A percentile compares a stretch with the other conserved stretches of the same genome.
phyloP scores from a whole-genome alignment of 2,329 filamentous ascomycete genomes.

The Xylariaceae sp. region DNA sequence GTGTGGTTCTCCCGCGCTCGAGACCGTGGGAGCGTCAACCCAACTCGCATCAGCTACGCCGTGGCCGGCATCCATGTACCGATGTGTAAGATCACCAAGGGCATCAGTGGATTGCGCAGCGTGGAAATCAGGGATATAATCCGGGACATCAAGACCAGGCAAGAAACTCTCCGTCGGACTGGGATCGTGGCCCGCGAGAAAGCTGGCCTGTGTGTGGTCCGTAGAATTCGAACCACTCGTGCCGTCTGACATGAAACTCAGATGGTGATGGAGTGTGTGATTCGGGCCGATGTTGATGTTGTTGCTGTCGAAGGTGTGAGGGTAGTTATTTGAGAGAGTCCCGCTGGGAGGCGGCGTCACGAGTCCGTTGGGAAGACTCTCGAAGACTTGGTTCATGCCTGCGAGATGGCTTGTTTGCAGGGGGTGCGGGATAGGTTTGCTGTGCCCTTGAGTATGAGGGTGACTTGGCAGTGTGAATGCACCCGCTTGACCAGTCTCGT shows the following conservation, averaged over 20 bases:
- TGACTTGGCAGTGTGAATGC: constrained; percentile 21
- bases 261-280: constrained; percentile 28
- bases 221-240: constrained; percentile 31
- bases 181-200: constrained; percentile 11
- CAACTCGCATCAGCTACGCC: constrained; percentile 17
- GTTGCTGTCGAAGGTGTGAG: constrained; percentile 38
- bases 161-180: constrained; percentile 29
- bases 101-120: constrained; percentile 6
- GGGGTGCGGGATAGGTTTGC: constrained; percentile 17
- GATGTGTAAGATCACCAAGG: constrained; percentile 13
- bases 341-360: constrained; percentile 54
- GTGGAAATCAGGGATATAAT: constrained; percentile 17
- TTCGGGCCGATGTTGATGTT: constrained; percentile 20
- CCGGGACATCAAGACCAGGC: constrained; percentile 24
- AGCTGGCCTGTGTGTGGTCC: constrained; percentile 22
- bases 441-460: constrained; percentile 16
- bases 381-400: constrained; percentile 37
- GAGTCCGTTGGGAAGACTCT: constrained; percentile 47
- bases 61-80: constrained; percentile 10
- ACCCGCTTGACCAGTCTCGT: constrained; percentile 35
- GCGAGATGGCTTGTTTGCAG: constrained; percentile 20
- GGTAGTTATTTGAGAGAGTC: constrained; percentile 42
- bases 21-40: constrained; percentile 16
- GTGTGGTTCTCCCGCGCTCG: constrained; percentile 15
- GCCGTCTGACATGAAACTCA: constrained; percentile 36